Evolutionary conservation across 768 basidiomycete genomes (phyloP).

Genomic region (Xerocomellus amylosporus): DNA sequence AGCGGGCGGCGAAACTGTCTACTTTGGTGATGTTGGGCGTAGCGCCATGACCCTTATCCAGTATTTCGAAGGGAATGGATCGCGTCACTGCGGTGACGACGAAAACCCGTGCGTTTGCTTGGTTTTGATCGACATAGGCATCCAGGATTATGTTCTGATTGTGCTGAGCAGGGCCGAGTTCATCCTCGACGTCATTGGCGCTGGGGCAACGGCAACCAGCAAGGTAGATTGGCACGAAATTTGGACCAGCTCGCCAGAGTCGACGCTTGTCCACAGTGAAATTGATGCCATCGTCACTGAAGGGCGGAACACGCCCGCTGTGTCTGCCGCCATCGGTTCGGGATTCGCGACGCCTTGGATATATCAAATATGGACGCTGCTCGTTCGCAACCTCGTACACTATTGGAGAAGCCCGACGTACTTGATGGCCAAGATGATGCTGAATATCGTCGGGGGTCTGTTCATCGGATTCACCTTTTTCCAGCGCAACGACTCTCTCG

Average conservation of each 20-base stretch:
- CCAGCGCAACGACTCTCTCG: constrained; percentile 49
- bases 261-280: constrained; percentile 33
- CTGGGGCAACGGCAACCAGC: constrained; percentile 61
- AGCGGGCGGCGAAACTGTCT: constrained; percentile 70
- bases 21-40: constrained; percentile 66
- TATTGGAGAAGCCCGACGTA: constrained; percentile 62
- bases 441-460: constrained; percentile 53
- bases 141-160: constrained; percentile 45
- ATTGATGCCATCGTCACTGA: constrained; percentile 48
- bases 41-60: constrained; percentile 59
- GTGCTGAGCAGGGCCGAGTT: too few species aligned
- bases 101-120: constrained; percentile 61
- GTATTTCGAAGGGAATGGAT: constrained; percentile 77
- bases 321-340: constrained; percentile 37
- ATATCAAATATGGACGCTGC: constrained; percentile 44
- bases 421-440: constrained; percentile 53
- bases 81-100: constrained; percentile 52
- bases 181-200: constrained; percentile 72
- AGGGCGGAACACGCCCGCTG: constrained; percentile 41
- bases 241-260: constrained; percentile 56
- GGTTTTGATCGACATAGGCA: constrained; percentile 41
- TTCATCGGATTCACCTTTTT: constrained; percentile 66
- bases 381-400: constrained; percentile 43
- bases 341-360: constrained; percentile 55
- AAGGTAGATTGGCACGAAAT: constrained; percentile 55